Evolutionary conservation across 495 filamentous ascomycete genomes (phyloP), one percentile per base, ranked within the genome.

Genomic region (Chaetomium fimeti): DNA sequence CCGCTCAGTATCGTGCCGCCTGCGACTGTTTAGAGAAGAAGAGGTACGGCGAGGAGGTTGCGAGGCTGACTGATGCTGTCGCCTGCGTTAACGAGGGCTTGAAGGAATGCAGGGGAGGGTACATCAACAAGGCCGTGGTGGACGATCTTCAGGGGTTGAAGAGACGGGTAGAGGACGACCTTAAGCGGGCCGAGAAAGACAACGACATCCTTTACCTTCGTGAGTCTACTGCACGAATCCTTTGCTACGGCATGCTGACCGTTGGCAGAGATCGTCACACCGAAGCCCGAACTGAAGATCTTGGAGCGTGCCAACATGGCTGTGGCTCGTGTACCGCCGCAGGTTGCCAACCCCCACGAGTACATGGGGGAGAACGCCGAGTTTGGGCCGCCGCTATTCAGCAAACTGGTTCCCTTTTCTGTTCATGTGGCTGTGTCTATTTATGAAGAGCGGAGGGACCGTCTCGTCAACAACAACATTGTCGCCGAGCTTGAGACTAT

Each of bases 21-120:
- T 87, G 91, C 57, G 93, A 98, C 67, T 95, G 91, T 68, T 72
- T 98, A 60, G 95, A 97, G 76, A 96, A 93, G 81, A 84, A 88
- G 57, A 94, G 90, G 70, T 98, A 97, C 65, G 94, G 95, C 43
- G 94, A 98, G 73, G 94, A 98, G 78, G 91, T 98, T 22, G 92
- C 94, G 0, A 82, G 94, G 15, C 73, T 98, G 36, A 80, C 84
- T 32, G 94, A 97, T 69, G 89, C 90, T 61, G 81, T 96, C 58
- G 79, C 83, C 4, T 96, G 92, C 66, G 90, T 92, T 2, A 90
- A 90, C 51, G 91, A 96, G 62, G 94, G 91, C 0, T 73, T 98
- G 58, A 95, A 90, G 72, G 93, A 97, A 74, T 84, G 85, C 29
- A 83, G 85, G 43, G 78, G 78, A 9, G 78, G 78, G 32, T 97